Base-by-base conservation (phyloP, 495 filamentous ascomycete species). In the Neurospora sp. region DNA sequence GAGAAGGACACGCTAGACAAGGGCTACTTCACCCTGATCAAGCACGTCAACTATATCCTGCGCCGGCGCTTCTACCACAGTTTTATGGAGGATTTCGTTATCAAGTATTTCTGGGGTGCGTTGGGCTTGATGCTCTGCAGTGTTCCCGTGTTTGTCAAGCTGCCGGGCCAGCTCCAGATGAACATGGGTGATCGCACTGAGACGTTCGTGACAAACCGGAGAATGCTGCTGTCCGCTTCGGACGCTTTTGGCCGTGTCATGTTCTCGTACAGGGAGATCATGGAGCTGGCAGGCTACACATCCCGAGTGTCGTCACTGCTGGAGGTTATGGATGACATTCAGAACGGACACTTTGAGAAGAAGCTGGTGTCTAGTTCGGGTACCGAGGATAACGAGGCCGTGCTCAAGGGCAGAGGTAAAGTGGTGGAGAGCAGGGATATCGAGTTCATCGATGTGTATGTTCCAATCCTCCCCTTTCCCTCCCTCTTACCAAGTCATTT, bases 71-170 rank as follows among this genome's bases (percentile, higher is more conserved):
- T 99, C 76, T 98, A 97, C 79, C 94, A 99, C 78, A 94, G 94
- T 14, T 90, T 99, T 75, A 98, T 98, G 96, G 96, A 99, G 79
- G 96, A 99, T 80, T 99, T 97, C 83, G 92, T 98, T 16, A 95
- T 98, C 78, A 99, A 99, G 83, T 99, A 99, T 78, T 96, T 97
- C 84, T 99, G 96, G 96, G 96, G 96, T 71, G 96, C 96, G 5
- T 76, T 99, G 69, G 96, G 96, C 7, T 87, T 98, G 77, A 82
- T 96, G 75, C 90, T 99, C n/a, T 98, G 96, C 84, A 95, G 94
- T 78, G 89, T 97, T 4, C 96, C 96, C 1, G 95, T 98, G 1
- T 99, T 99, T 81, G 92, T 98, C 86, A 94, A 92, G 83, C 85
- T 98, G 4, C 95, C 96, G 10, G 93, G 92, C 37, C 79, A 82